Conservation (phyloP, 1,284 basidiomycete genomes). For the Ceratobasidium sp. region DNA sequence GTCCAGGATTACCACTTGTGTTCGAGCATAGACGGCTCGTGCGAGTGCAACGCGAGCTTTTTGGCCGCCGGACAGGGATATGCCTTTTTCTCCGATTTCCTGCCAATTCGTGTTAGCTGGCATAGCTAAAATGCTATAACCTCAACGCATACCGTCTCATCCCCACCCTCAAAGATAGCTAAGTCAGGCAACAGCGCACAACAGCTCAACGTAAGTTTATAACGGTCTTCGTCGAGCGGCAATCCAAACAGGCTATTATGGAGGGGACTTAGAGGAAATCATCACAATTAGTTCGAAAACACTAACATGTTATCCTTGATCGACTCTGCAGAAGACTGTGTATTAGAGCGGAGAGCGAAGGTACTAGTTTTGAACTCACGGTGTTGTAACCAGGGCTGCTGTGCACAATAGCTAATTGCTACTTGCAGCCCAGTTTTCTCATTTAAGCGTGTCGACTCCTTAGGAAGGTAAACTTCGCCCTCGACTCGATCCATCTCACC, state of each 20-base stretch:
- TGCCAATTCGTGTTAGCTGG: neutral
- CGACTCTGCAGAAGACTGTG: neutral
- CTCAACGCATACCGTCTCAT: conserved; percentile 47
- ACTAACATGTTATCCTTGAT: conserved; percentile 33
- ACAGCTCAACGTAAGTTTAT: conserved; percentile 53
- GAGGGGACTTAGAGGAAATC: conserved; percentile 46
- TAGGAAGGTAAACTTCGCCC: conserved; percentile 44
- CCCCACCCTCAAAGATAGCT: conserved; percentile 52
- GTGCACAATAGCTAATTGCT: conserved; percentile 45
- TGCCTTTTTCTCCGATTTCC: conserved; percentile 44
- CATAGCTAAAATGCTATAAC: neutral
- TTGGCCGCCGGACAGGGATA: conserved; percentile 24
- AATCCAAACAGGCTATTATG: conserved; percentile 57
- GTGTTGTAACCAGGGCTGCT: conserved; percentile 47
- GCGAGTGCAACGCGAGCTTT: conserved; percentile 48
- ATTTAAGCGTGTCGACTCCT: conserved; percentile 25
- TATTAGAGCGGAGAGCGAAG: neutral
- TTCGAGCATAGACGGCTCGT: conserved; percentile 48
- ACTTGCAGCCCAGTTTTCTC: conserved; percentile 23
- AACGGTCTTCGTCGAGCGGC: conserved; percentile 55
- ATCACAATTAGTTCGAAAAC: neutral
- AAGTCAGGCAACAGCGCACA: conserved; percentile 51
- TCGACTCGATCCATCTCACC: conserved; percentile 45
- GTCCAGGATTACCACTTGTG: conserved; percentile 54
- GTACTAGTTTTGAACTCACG: neutral